Evolutionary conservation across 345 rosid genomes (phyloP).

Genomic region (Euphorbia pulcherrima): DNA sequence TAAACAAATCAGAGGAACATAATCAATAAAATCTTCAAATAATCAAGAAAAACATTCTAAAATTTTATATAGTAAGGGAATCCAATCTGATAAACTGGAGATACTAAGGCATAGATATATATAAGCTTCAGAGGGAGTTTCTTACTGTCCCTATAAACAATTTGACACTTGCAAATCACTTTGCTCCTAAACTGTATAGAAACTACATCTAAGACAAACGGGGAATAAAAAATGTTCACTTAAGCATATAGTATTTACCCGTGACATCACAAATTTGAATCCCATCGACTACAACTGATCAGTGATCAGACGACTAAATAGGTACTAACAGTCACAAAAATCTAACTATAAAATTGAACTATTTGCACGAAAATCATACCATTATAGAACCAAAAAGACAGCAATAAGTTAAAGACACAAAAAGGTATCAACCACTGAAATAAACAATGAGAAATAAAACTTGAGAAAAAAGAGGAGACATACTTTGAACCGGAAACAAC

Average conservation of each 20-base stretch:
- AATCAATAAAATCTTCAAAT: neutral
- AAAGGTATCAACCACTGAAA: neutral
- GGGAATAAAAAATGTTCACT: too few relatives aligned
- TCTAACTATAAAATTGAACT: neutral
- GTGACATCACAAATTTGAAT: neutral
- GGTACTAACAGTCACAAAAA: neutral
- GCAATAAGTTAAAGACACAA: neutral
- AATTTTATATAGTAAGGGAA: neutral
- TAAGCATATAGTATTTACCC: neutral
- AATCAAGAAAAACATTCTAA: neutral
- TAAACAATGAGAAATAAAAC: neutral
- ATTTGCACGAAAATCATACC: neutral
- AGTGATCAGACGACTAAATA: neutral
- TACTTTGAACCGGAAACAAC: constrained; percentile 34
- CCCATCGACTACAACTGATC: neutral
- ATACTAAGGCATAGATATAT: neutral
- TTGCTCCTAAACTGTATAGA: neutral
- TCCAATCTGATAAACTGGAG: neutral
- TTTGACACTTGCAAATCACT: neutral
- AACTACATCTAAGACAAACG: neutral
- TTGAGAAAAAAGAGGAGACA: neutral
- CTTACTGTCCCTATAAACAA: neutral
- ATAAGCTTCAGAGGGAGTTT: neutral
- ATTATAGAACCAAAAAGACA: neutral
- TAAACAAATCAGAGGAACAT: neutral